phyloP scores from a whole-genome alignment of 1,139 yeast species.

The Yamadazyma songkhlaensis region DNA sequence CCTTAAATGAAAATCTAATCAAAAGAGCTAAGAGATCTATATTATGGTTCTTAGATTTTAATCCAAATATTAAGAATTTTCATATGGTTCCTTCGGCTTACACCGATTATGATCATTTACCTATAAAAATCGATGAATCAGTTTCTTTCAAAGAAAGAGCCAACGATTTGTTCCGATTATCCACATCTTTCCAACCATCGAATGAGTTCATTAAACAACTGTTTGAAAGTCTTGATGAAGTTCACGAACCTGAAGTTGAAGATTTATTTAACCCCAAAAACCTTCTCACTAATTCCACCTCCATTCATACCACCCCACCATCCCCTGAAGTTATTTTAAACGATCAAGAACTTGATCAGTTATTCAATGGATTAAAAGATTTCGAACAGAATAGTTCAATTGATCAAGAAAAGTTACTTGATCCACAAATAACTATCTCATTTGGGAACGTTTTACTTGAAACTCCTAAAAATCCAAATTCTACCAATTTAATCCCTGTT shows the following conservation, averaged over 20 bases:
- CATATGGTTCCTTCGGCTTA: constrained; percentile 18
- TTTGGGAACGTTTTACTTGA: constrained; percentile 37
- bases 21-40: constrained; percentile 36
- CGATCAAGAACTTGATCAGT: constrained; percentile 12
- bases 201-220: constrained; percentile 1
- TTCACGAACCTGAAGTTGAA: neutral
- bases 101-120: constrained; percentile 16
- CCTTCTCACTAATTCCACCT: constrained; percentile 1
- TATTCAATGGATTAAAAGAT: constrained; percentile 13
- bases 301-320: constrained; percentile 3
- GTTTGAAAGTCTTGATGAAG: constrained; percentile 1
- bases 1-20: constrained; percentile 27
- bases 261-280: neutral
- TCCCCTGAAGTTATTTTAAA: constrained; percentile 7
- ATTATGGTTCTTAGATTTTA: constrained; percentile 37
- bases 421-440: constrained; percentile 34
- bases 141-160: constrained; percentile 34
- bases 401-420: constrained; percentile 11
- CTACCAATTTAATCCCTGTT: constrained; percentile 4
- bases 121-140: constrained; percentile 31
- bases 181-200: neutral
- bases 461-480: constrained; percentile 1
- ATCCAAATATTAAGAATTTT: constrained; percentile 24
- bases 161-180: constrained; percentile 18
- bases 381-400: constrained; percentile 3